Evolutionary conservation across 1,284 basidiomycete species (phyloP).

Genomic region (Tetrapyrgos nigripes): DNA sequence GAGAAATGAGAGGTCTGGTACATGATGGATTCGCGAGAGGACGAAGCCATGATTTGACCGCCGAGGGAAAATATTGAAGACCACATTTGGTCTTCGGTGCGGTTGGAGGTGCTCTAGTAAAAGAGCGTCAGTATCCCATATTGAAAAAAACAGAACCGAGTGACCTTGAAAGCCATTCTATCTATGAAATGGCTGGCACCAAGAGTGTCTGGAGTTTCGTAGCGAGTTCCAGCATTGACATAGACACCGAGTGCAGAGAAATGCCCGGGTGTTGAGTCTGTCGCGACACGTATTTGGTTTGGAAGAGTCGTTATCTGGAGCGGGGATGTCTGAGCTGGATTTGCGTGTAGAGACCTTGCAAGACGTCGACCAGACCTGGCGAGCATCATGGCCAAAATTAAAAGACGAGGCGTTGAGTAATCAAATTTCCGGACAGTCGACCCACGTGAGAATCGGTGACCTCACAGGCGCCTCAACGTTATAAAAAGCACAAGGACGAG

Average conservation of each 20-base stretch:
- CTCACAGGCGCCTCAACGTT: too few relatives aligned
- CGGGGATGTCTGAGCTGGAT: slow-evolving; percentile 27
- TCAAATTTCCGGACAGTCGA: background rate
- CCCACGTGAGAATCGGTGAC: too few relatives aligned
- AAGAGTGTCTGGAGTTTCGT: slow-evolving; percentile 78
- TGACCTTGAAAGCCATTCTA: slow-evolving; percentile 95
- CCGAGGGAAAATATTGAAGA: slow-evolving; percentile 86
- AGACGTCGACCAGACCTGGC: slow-evolving; percentile 12
- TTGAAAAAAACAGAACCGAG: slow-evolving; percentile 19
- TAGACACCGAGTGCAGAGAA: slow-evolving; percentile 96
- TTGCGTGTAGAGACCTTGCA: slow-evolving; percentile 8
- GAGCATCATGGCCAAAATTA: background rate
- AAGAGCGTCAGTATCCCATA: slow-evolving; percentile 8
- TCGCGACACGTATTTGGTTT: slow-evolving; percentile 93
- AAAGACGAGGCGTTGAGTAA: background rate
- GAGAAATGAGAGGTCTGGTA: slow-evolving; percentile 98
- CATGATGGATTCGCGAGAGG: slow-evolving; percentile 95
- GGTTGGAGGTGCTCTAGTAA: slow-evolving; percentile 60
- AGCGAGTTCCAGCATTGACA: slow-evolving; percentile 93
- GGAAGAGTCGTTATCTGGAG: slow-evolving; percentile 84
- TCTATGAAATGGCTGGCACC: slow-evolving; percentile 95
- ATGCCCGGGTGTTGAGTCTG: slow-evolving; percentile 91
- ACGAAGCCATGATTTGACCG: slow-evolving; percentile 92
- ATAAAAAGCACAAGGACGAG: too few relatives aligned
- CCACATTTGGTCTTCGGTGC: slow-evolving; percentile 81